A percentile compares a stretch with the other conserved stretches of the same genome.
These are phyloP conservation scores for Pleurotus salmoneostramineus DNA, from an alignment of 768 basidiomycete genomes.

Conservation along the genomic window DNA sequence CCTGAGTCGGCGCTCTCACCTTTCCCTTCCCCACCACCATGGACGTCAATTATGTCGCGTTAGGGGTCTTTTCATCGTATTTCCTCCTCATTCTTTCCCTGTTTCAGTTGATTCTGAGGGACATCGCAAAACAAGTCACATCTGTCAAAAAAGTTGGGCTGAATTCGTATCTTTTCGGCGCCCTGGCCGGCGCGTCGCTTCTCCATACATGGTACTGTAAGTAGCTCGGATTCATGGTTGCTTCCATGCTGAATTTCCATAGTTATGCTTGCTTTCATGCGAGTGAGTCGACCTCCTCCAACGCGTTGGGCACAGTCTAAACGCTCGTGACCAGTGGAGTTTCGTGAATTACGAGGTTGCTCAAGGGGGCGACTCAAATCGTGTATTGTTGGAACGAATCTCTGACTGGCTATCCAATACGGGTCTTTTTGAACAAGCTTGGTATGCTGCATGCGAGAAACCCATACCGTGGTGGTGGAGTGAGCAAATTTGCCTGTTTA, in stretches of 20 bases:
- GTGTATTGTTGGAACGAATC: conserved; percentile 25
- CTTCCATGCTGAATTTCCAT: not conserved
- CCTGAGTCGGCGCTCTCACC: not conserved
- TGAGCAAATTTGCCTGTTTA: conserved; percentile 59
- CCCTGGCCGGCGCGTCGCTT: conserved; percentile 30
- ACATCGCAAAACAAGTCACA: not conserved
- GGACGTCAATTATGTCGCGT: conserved; percentile 5
- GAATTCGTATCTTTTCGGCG: conserved; percentile 21
- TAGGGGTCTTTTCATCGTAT: conserved; percentile 8
- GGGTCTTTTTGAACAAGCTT: conserved; percentile 58
- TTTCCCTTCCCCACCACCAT: not conserved
- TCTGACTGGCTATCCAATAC: conserved; percentile 52
- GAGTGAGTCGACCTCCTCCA: conserved; percentile 19
- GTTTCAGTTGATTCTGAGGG: conserved; percentile 8
- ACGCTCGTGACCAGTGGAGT: conserved; percentile 41
- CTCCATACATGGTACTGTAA: conserved; percentile 50
- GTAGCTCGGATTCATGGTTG: conserved; percentile 13
- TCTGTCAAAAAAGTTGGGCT: not conserved
- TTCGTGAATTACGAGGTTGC: conserved; percentile 38
- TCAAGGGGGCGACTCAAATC: not conserved
- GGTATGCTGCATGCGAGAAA: conserved; percentile 38
- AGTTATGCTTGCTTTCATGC: conserved; percentile 47
- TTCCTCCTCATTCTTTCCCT: conserved; percentile 8
- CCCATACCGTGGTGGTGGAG: conserved; percentile 68
- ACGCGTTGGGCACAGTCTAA: not conserved